These are phyloP conservation scores for Populus euphratica DNA, from an alignment of 345 rosid species.

Conservation along the genomic window DNA sequence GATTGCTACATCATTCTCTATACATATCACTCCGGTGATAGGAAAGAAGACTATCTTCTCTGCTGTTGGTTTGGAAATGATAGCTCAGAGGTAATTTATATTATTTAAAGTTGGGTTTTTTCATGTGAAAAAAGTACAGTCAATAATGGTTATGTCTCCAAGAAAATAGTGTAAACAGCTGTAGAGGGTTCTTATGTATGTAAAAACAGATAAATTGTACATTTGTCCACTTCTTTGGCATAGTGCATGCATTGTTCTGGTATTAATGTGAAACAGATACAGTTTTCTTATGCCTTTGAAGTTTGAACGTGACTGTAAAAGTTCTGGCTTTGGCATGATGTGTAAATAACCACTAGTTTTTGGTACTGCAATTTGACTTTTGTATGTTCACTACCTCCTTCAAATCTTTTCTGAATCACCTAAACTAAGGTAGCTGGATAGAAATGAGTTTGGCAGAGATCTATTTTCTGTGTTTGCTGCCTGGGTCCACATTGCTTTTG, in stretches of 20 bases:
- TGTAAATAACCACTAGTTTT: not conserved
- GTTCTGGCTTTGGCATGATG: not conserved
- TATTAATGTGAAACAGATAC: not conserved
- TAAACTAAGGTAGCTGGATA: not conserved
- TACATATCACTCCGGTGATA: slow-evolving; percentile 85
- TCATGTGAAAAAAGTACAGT: not conserved
- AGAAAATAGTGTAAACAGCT: not conserved
- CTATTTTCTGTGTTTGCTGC: not conserved
- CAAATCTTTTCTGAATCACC: not conserved
- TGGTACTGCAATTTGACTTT: not conserved
- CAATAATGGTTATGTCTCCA: not conserved
- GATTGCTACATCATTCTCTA: slow-evolving; percentile 94
- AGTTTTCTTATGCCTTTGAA: not conserved
- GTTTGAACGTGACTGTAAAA: not conserved
- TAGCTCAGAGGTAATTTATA: slow-evolving; percentile 70
- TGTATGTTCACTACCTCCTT: not conserved
- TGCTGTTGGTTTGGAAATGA: slow-evolving; percentile 95
- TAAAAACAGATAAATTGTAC: not conserved
- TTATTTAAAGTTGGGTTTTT: not conserved
- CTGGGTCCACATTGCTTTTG: not conserved
- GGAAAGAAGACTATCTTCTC: slow-evolving; percentile 90
- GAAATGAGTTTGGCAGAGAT: not conserved
- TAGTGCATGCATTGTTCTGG: not conserved
- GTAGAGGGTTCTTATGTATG: not conserved
- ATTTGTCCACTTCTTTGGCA: not conserved